Percentiles rank a stretch among this genome's conserved stretches.
Evolutionary conservation across 1,139 yeast species (phyloP).

Genomic region (Wickerhamomyces sp.): DNA sequence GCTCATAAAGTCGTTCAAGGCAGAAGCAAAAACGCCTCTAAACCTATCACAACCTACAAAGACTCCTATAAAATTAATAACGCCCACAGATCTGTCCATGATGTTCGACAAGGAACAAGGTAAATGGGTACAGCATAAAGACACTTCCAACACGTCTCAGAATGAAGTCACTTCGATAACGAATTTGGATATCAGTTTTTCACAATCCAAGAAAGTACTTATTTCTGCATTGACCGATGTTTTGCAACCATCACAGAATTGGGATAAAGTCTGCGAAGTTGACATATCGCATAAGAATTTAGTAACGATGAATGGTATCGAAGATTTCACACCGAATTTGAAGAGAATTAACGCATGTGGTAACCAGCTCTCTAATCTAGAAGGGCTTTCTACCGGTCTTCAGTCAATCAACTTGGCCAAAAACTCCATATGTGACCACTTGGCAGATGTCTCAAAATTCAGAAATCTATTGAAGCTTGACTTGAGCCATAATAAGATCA

Average conservation of each 20-base stretch:
- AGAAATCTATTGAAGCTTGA: constrained; percentile 13
- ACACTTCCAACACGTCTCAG: neutral
- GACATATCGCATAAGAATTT: constrained; percentile 27
- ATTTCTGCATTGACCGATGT: constrained; percentile 28
- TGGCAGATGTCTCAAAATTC: constrained; percentile 13
- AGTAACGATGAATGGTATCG: constrained; percentile 27
- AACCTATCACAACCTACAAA: neutral
- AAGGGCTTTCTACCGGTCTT: constrained; percentile 30
- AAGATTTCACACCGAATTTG: constrained; percentile 31
- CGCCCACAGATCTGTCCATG: constrained; percentile 13
- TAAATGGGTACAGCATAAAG: constrained; percentile 10
- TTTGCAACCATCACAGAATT: constrained; percentile 27
- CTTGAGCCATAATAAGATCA: constrained; percentile 16
- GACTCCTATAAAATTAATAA: constrained; percentile 8
- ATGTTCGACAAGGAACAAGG: constrained; percentile 6
- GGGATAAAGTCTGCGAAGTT: constrained; percentile 30
- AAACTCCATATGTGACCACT: constrained; percentile 27
- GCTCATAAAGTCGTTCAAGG: constrained; percentile 7
- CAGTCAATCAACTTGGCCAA: constrained; percentile 23
- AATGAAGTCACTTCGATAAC: constrained; percentile 22
- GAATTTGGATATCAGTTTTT: constrained; percentile 24
- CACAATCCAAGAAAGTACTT: constrained; percentile 25
- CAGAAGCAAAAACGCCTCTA: neutral
- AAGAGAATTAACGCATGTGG: constrained; percentile 25
- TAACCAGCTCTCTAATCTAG: constrained; percentile 29